Base-by-base conservation (phyloP, 768 basidiomycete genomes). In the Amanita jacksonii region DNA sequence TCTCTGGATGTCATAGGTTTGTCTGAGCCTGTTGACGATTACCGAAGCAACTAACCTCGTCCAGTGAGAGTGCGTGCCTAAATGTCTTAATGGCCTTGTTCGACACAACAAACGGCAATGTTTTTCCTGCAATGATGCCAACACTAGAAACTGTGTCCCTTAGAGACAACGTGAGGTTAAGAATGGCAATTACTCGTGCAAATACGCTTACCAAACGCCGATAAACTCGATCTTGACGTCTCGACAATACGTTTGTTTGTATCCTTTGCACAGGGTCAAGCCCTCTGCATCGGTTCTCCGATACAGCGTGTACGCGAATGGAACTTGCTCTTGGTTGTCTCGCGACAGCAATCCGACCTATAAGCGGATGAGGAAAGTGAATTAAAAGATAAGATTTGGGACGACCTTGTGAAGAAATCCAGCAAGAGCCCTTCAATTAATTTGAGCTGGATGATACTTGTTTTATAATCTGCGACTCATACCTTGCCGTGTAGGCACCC, bases 81-180 rank as follows among this genome's bases (percentile, higher is more conserved):
- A 89, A 87, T 3, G 70, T 73, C 63, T 69, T 77, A 56, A 89
- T 79, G 8, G 70, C 68, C 16, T 60, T 65, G 53, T 86, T 83
- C 13, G 72, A 67, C 35, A 67, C 66, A 0, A 80, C 77, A 51
- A 86, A 89, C 0, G 87, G 87, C 20, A 89, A 62, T 1, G 65
- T 70, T 7, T 72, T 67, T 2, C 70, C 64, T 62, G 68, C 62
- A n/a, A 89, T 45, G 1, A 82, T 51, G 0, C 87, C 87, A 16
- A 85, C 85, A 42, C 82, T 82, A 6, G 79, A 67, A 3, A 90
- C 85, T 0, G 86, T 90, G 47, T 90, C 86, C 86, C 85, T 77
- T 8, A 3, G 13, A 3, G 28, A 30, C 6, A 25, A 15, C 8
- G 31, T 27, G 9, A 45, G 27, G 28, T 42, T 6, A 27, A 28